Conservation (phyloP, 768 basidiomycete genomes). For the Leccinum obscurum region DNA sequence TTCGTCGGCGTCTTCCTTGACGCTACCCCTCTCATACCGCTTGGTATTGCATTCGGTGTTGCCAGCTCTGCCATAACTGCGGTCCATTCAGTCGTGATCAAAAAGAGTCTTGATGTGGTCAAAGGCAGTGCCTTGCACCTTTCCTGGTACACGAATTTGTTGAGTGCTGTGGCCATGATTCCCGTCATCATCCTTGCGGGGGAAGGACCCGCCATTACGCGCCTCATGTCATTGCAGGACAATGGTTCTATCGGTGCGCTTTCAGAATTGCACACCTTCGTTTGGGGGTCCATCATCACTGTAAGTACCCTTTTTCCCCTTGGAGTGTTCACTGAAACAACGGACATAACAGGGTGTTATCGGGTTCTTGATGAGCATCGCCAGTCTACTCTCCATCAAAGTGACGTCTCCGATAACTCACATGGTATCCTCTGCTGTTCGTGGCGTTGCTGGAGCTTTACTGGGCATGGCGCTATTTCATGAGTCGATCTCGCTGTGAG, state of each 20-base stretch:
- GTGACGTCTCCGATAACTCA: slow-evolving; percentile 97
- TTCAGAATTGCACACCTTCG: slow-evolving; percentile 59
- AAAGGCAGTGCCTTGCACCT: slow-evolving; percentile 82
- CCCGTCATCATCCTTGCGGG: slow-evolving; percentile 77
- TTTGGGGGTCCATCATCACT: slow-evolving; percentile 79
- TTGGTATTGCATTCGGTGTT: slow-evolving; percentile 82
- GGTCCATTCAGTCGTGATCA: slow-evolving; percentile 92
- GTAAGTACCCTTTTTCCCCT: slow-evolving; percentile 40
- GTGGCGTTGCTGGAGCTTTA: slow-evolving; percentile 89
- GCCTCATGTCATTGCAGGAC: slow-evolving; percentile 54
- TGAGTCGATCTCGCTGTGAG: slow-evolving; percentile 79
- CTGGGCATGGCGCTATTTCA: slow-evolving; percentile 79
- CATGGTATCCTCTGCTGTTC: slow-evolving; percentile 95
- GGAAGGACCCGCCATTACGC: slow-evolving; percentile 64
- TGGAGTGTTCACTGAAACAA: slow-evolving; percentile 4
- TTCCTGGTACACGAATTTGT: slow-evolving; percentile 89
- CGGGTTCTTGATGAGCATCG: slow-evolving; percentile 94
- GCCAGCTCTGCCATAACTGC: slow-evolving; percentile 85
- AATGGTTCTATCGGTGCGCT: slow-evolving; percentile 43
- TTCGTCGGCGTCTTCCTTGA: slow-evolving; percentile 87
- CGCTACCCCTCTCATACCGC: slow-evolving; percentile 50
- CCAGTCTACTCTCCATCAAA: slow-evolving; percentile 91
- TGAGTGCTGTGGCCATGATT: slow-evolving; percentile 69
- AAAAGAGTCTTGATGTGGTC: slow-evolving; percentile 77
- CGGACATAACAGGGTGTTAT: slow-evolving; percentile 59